phyloP scores from a whole-genome alignment of 2,329 filamentous ascomycete genomes.

The Aspergillus vadensis region DNA sequence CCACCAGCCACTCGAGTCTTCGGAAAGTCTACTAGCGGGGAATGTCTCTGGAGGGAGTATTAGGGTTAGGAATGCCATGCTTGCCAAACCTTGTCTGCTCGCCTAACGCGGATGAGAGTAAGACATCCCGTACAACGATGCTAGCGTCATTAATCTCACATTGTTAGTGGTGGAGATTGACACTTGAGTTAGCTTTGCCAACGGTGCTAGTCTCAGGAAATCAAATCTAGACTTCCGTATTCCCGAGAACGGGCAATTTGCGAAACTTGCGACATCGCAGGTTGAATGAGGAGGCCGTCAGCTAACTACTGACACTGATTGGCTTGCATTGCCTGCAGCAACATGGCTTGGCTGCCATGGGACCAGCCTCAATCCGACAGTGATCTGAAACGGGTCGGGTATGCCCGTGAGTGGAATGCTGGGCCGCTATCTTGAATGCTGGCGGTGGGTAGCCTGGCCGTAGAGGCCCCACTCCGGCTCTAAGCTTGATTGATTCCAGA shows the following conservation, averaged over 20 bases:
- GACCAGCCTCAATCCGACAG: background rate
- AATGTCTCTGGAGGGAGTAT: slow-evolving; percentile 29
- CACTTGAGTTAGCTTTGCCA: background rate
- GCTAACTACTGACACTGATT: background rate
- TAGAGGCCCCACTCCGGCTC: background rate
- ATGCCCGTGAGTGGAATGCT: background rate
- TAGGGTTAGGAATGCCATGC: slow-evolving; percentile 29
- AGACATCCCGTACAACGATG: background rate
- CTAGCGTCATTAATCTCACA: background rate
- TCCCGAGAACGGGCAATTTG: background rate
- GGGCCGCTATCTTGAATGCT: background rate
- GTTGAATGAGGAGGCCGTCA: background rate
- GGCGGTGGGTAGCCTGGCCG: background rate
- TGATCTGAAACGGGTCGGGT: slow-evolving; percentile 7
- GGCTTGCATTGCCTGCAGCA: background rate
- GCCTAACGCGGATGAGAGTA: background rate
- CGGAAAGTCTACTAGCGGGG: slow-evolving; percentile 10
- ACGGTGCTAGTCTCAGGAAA: background rate
- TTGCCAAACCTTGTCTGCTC: slow-evolving; percentile 24
- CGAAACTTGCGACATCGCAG: background rate
- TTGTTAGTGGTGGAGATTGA: background rate
- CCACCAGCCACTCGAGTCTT: background rate
- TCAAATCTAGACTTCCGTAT: background rate
- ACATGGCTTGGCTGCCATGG: background rate
- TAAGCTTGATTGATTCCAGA: background rate